These are phyloP conservation scores for Beauveria sp. DNA, from an alignment of 2,329 filamentous ascomycete genomes.

Conservation along the genomic window DNA sequence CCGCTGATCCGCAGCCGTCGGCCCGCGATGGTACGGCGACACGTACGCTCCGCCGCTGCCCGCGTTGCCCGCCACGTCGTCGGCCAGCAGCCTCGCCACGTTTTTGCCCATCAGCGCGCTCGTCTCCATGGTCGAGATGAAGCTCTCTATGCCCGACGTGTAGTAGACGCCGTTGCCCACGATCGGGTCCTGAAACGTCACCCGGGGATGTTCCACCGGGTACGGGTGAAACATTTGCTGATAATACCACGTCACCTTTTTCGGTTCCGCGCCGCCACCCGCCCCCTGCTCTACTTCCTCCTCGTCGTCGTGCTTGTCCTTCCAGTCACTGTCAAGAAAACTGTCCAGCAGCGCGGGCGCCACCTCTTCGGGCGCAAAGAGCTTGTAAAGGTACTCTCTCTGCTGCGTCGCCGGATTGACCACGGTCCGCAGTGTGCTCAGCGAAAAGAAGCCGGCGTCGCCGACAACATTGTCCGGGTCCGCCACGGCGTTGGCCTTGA, in stretches of 20 bases:
- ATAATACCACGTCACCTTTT: slow-evolving; percentile 63
- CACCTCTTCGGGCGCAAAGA: slow-evolving; percentile 51
- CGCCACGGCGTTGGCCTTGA: slow-evolving; percentile 51
- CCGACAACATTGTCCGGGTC: slow-evolving; percentile 55
- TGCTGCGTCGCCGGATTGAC: slow-evolving; percentile 50
- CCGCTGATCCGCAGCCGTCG: neutral
- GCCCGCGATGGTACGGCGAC: neutral
- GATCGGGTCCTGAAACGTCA: slow-evolving; percentile 77
- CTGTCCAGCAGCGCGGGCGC: slow-evolving; percentile 45
- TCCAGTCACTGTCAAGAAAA: slow-evolving; percentile 42
- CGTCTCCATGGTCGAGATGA: slow-evolving; percentile 97
- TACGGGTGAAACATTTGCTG: slow-evolving; percentile 78
- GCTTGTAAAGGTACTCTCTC: slow-evolving; percentile 56
- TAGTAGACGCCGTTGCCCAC: slow-evolving; percentile 63
- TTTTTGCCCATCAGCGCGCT: slow-evolving; percentile 87
- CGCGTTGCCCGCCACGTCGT: slow-evolving; percentile 39
- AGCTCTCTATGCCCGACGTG: slow-evolving; percentile 75
- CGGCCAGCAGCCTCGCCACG: slow-evolving; percentile 62
- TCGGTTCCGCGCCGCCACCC: slow-evolving; percentile 16
- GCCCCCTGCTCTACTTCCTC: slow-evolving; percentile 22
- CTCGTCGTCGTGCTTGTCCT: slow-evolving; percentile 33
- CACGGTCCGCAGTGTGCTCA: slow-evolving; percentile 63
- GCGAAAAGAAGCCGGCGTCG: slow-evolving; percentile 73
- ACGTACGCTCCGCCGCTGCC: slow-evolving; percentile 11
- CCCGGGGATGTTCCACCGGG: slow-evolving; percentile 73